These are phyloP conservation scores for Amphibolis antarctica DNA, from an alignment of 106 monocot species.

Conservation along the genomic window DNA sequence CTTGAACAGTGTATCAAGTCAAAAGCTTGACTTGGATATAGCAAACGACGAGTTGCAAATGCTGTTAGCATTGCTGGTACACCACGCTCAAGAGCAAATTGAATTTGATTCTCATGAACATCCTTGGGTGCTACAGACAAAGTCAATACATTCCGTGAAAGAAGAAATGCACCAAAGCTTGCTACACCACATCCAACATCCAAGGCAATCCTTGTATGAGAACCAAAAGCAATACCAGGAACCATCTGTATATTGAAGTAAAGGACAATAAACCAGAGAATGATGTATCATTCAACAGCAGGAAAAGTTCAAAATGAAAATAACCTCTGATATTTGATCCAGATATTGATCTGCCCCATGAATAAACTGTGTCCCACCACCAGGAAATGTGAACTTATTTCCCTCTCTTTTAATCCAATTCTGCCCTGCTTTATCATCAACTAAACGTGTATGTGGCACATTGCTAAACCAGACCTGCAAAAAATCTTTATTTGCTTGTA, in stretches of 20 bases:
- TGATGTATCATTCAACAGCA: background rate
- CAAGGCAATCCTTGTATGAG: conserved; percentile 48
- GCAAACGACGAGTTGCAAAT: conserved; percentile 69
- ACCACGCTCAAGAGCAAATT: conserved; percentile 94
- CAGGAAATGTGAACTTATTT: conserved; percentile 89
- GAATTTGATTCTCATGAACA: conserved; percentile 91
- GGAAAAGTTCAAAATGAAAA: background rate
- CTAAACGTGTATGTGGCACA: conserved; percentile 72
- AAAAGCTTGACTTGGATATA: conserved; percentile 87
- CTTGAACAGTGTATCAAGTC: conserved; percentile 91
- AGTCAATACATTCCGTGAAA: conserved; percentile 67
- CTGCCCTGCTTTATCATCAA: conserved; percentile 87
- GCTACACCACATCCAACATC: conserved; percentile 97
- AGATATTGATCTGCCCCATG: conserved; percentile 78
- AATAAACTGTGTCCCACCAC: conserved; percentile 86
- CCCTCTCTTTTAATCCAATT: conserved; percentile 69
- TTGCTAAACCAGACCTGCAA: conserved; percentile 83
- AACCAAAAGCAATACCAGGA: conserved; percentile 74
- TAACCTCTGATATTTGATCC: conserved; percentile 69
- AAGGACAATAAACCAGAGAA: conserved; percentile 6
- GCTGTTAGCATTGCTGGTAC: conserved; percentile 89
- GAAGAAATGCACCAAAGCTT: conserved; percentile 83
- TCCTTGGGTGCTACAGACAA: conserved; percentile 90
- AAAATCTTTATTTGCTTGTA: background rate
- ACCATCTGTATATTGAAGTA: conserved; percentile 54